Base-by-base conservation (phyloP, 345 rosid genomes). In the Hibiscus trionum region DNA sequence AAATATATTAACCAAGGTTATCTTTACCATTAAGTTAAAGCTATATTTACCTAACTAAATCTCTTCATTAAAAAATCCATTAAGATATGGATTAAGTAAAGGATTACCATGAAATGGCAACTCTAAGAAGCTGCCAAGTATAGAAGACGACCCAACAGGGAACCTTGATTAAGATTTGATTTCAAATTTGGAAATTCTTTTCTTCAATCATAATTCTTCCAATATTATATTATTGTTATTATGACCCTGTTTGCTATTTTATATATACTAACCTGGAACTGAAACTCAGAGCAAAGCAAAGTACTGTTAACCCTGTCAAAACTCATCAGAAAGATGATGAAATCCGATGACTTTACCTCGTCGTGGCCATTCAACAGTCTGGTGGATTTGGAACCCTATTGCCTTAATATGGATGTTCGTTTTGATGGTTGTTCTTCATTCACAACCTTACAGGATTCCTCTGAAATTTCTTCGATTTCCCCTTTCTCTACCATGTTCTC, bases 91-190 rank as follows among this genome's bases (percentile, higher is more conserved):
- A 17, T 37, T 63, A 37, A 56, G 29, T 4, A 24, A 0, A 15
- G 46, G 26, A 26, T 19, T 21, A 4, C 7, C 33, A 59, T 15
- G 63, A 29, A 31, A 3, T 31, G 49, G 52, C 24, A 52, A 15
- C 75, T 44, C 66, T 44, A 14, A 58, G 84, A 75, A 77, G 55
- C 68, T 75, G 82, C 77, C 86, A 75, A 77, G 78, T 49, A 79
- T 19, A 76, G 44, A 73, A 47, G 81, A 72, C 16, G 80, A 65
- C 62, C 37, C 21, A 6, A 7, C 52, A 26, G 66, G 84, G 72
- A 82, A 77, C 58, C 61, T 66, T 49, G 50, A 4, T 0, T 63
- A 74, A 76, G n/a, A 69, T 50, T 73, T 73, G 80, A 80, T 76
- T 44, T 73, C 75, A 42, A 66, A 1, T 56, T 39, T 39, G 44